phyloP scores from a whole-genome alignment of 192 early-diverging fungal genomes.

The Gonapodya prolifera region DNA sequence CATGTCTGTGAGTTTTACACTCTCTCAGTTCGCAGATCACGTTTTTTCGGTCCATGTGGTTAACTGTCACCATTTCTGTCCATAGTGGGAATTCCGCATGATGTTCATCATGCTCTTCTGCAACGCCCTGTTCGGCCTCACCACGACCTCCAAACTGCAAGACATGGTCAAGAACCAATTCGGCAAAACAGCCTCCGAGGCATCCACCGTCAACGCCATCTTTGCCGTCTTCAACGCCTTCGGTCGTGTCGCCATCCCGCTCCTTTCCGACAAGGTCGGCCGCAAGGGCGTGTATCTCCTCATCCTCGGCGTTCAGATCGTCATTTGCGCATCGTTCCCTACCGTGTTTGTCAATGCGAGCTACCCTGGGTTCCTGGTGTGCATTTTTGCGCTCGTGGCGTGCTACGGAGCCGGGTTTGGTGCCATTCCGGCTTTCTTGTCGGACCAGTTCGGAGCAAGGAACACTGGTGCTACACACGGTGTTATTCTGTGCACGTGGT shows the following conservation, averaged over 20 bases:
- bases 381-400: conserved; percentile 48
- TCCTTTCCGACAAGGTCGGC: conserved; percentile 40
- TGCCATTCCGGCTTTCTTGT: conserved; percentile 58
- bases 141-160: no score
- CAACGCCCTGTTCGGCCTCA: no score
- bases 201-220: conserved; percentile 32
- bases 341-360: conserved; percentile 31
- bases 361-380: conserved; percentile 46
- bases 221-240: conserved; percentile 49
- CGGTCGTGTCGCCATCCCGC: conserved; percentile 41
- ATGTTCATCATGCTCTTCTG: no score
- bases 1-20: conserved; percentile 18
- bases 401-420: conserved; percentile 70
- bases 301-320: conserved; percentile 40
- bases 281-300: conserved; percentile 57
- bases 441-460: conserved; percentile 68
- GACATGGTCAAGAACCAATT: neutral
- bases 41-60: no score
- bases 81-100: no score
- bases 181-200: neutral
- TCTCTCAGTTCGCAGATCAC: no score
- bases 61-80: no score
- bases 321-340: conserved; percentile 43
- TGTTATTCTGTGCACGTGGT: conserved; percentile 65
- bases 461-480: conserved; percentile 65